Conservation (phyloP, 139 green algal genomes). For the Zygnema cylindricum region DNA sequence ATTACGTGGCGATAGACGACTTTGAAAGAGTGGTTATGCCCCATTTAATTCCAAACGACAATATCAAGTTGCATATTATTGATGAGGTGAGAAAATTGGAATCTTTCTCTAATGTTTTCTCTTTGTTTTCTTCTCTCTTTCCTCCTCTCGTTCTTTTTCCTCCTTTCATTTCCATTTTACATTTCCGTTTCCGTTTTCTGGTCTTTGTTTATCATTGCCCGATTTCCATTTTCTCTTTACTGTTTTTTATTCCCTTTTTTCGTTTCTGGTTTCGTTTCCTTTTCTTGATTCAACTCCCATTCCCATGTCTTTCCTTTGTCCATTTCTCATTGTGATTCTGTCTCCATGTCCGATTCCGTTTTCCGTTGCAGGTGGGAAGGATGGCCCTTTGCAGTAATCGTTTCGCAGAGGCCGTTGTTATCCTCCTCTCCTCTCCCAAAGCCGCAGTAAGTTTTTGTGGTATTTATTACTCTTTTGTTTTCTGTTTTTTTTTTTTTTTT, state of each 20-base stretch:
- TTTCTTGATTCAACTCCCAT: too few species aligned
- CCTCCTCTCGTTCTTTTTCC: background rate
- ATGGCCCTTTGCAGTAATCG: slow-evolving; percentile 52
- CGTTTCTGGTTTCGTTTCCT: too few species aligned
- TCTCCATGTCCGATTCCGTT: background rate
- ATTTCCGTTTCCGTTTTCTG: background rate
- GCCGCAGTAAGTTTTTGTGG: slow-evolving; percentile 12
- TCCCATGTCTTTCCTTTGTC: too few species aligned
- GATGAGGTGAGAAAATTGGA: slow-evolving; percentile 48
- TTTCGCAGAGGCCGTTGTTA: slow-evolving; percentile 40
- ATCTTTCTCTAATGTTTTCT: too few species aligned
- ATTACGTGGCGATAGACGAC: slow-evolving; percentile 50
- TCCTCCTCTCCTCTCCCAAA: slow-evolving; percentile 41
- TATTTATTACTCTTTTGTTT: background rate
- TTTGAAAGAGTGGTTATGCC: slow-evolving; percentile 54
- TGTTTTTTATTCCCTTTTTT: too few species aligned
- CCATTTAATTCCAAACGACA: slow-evolving; percentile 13
- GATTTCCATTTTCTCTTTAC: too few species aligned
- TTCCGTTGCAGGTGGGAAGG: slow-evolving; percentile 31
- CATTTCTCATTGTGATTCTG: too few species aligned
- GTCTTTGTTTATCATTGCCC: too few species aligned
- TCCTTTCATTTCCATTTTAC: background rate
- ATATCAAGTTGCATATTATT: slow-evolving; percentile 41
- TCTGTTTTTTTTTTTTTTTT: slow-evolving; percentile 3
- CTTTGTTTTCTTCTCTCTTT: slow-evolving; percentile 21